A percentile compares a stretch with the other conserved stretches of the same genome.
These are phyloP conservation scores for Phaeotremella fagi DNA, from an alignment of 768 basidiomycete genomes.

Conservation along the genomic window DNA sequence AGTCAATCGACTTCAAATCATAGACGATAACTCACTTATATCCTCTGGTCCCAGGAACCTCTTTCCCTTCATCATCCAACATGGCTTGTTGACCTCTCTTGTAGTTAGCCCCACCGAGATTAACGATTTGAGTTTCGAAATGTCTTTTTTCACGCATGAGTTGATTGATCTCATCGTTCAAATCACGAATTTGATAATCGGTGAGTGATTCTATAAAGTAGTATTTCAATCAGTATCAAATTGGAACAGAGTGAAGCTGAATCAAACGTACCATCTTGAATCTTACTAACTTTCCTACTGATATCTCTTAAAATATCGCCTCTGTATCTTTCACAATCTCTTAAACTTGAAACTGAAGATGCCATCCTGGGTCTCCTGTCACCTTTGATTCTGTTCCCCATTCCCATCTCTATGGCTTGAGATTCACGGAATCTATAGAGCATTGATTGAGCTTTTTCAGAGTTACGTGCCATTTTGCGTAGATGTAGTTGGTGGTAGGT, in stretches of 20 bases:
- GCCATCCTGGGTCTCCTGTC: conserved; percentile 92
- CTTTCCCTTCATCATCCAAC: conserved; percentile 90
- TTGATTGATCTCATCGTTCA: conserved; percentile 98
- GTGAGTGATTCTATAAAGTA: conserved; percentile 68
- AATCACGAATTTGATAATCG: conserved; percentile 90
- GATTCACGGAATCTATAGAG: conserved; percentile 73
- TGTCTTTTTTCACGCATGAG: conserved; percentile 90
- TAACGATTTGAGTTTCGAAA: conserved; percentile 98
- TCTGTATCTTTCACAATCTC: conserved; percentile 92
- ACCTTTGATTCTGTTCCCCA: conserved; percentile 62
- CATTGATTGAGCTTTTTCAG: conserved; percentile 80
- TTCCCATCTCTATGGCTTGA: conserved; percentile 89
- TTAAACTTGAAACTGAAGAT: conserved; percentile 78
- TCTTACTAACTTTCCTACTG: conserved; percentile 93
- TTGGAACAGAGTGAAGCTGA: background rate
- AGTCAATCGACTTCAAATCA: background rate
- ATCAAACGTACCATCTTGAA: conserved; percentile 69
- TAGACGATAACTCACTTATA: conserved; percentile 69
- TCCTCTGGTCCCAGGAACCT: conserved; percentile 92
- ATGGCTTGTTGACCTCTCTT: conserved; percentile 81
- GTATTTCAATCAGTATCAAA: background rate
- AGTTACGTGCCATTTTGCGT: conserved; percentile 80
- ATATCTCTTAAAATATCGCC: conserved; percentile 94
- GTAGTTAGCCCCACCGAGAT: conserved; percentile 92
- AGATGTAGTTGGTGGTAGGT: too few relatives aligned